Evolutionary conservation across 1,284 basidiomycete genomes (phyloP).

Genomic region (Tilletia indica): DNA sequence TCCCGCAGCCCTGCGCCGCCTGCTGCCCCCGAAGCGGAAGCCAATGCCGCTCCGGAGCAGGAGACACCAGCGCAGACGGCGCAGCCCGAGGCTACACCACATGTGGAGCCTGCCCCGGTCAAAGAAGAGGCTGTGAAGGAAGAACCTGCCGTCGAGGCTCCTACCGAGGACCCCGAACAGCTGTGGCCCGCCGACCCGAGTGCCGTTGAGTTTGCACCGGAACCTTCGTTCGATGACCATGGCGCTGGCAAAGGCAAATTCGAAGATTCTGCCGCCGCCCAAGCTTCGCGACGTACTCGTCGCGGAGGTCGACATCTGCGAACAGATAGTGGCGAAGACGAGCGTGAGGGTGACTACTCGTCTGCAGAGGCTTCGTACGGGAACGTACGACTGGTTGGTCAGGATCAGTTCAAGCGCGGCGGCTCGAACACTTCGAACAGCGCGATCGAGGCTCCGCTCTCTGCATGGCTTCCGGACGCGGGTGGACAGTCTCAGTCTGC

Average conservation of each 20-base stretch:
- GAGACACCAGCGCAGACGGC: neutral
- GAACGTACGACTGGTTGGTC: constrained; percentile 1
- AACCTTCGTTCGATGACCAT: constrained; percentile 28
- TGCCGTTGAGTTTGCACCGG: constrained; percentile 47
- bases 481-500: constrained; percentile 24
- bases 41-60: neutral
- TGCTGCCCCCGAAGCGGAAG: neutral
- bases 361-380: neutral
- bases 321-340: neutral
- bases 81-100: neutral
- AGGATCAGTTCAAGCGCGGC: constrained; percentile 16
- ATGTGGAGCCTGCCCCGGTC: neutral
- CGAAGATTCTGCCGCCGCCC: neutral
- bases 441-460: constrained; percentile 24
- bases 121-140: neutral
- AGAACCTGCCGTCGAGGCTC: neutral
- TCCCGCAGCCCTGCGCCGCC: constrained; percentile 2
- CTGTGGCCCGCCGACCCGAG: constrained; percentile 46
- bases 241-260: neutral
- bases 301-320: constrained; percentile 10
- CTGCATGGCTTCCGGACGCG: constrained; percentile 34
- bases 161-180: constrained; percentile 34
- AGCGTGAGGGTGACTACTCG: neutral
- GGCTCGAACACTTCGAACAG: constrained; percentile 1
- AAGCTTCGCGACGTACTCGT: constrained; percentile 5